Percentiles rank a stretch among this genome's conserved stretches.
These are phyloP conservation scores for Cyclotella choctawhatcheeana DNA, from an alignment of 108 stramenopile genomes.

Conservation along the genomic window DNA sequence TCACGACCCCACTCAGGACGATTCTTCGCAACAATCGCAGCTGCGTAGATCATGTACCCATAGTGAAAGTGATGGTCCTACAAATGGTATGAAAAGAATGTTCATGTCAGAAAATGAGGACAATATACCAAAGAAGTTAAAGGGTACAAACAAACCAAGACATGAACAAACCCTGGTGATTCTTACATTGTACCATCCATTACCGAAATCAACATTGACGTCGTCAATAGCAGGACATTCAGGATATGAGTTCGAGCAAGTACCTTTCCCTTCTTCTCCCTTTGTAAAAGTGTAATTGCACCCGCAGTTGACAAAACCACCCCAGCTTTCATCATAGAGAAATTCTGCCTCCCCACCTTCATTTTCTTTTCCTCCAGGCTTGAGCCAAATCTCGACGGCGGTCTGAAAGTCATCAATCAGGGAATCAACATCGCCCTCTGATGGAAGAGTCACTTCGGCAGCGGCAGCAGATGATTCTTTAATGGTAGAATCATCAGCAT, in stretches of 20 bases:
- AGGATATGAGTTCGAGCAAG: slow-evolving; percentile 73
- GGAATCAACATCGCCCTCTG: slow-evolving; percentile 51
- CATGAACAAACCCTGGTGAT: no score
- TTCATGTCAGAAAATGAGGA: no score
- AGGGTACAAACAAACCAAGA: no score
- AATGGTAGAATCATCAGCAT: slow-evolving; percentile 35
- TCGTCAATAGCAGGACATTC: slow-evolving; percentile 88
- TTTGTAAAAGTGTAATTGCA: slow-evolving; percentile 72
- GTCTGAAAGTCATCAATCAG: slow-evolving; percentile 66
- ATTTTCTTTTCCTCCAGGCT: slow-evolving; percentile 61
- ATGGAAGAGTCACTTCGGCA: slow-evolving; percentile 55
- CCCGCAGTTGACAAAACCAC: slow-evolving; percentile 93
- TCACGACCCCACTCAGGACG: slow-evolving; percentile 86
- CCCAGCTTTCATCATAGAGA: slow-evolving; percentile 90
- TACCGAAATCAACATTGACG: slow-evolving; percentile 91
- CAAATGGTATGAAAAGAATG: background rate
- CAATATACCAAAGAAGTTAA: no score
- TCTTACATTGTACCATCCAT: slow-evolving; percentile 48
- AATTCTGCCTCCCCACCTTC: slow-evolving; percentile 87
- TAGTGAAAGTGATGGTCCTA: slow-evolving; percentile 42
- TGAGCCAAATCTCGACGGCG: slow-evolving; percentile 88
- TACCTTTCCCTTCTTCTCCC: slow-evolving; percentile 37
- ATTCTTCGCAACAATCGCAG: slow-evolving; percentile 88
- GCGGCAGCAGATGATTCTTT: slow-evolving; percentile 52
- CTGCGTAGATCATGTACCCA: slow-evolving; percentile 89